Conservation (phyloP, 2,329 filamentous ascomycete species). For the Dothideomycetes sp. region DNA sequence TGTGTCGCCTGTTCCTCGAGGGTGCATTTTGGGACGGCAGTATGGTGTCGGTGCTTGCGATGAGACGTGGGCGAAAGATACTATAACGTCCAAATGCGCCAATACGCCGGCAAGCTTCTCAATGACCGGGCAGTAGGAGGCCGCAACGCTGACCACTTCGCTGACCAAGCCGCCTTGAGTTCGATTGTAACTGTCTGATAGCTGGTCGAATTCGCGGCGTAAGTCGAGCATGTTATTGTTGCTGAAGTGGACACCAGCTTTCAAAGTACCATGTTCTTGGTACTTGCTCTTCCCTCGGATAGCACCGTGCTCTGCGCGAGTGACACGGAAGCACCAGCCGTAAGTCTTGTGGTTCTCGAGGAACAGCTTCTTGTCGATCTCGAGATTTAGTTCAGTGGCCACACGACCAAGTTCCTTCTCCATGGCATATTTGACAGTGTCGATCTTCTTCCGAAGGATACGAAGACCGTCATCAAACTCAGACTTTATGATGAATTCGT, state of each 20-base stretch:
- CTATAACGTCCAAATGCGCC: slow-evolving; percentile 88
- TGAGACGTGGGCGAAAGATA: slow-evolving; percentile 85
- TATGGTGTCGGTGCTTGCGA: slow-evolving; percentile 89
- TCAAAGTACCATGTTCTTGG: slow-evolving; percentile 93
- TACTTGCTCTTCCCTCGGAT: slow-evolving; percentile 88
- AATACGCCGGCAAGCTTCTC: slow-evolving; percentile 81
- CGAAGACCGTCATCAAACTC: slow-evolving; percentile 87
- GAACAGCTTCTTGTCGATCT: slow-evolving; percentile 97
- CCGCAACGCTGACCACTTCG: slow-evolving; percentile 86
- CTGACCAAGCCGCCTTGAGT: slow-evolving; percentile 84
- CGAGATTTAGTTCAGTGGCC: slow-evolving; percentile 73
- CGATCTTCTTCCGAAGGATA: slow-evolving; percentile 82
- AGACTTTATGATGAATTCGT: slow-evolving; percentile 98
- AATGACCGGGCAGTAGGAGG: slow-evolving; percentile 87
- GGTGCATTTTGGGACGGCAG: slow-evolving; percentile 80
- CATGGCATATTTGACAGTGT: slow-evolving; percentile 74
- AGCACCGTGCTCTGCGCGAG: slow-evolving; percentile 77
- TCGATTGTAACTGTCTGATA: slow-evolving; percentile 88
- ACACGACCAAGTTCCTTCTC: slow-evolving; percentile 67
- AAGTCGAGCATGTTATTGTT: slow-evolving; percentile 69
- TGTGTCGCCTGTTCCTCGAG: slow-evolving; percentile 77
- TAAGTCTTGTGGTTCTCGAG: slow-evolving; percentile 93
- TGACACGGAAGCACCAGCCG: slow-evolving; percentile 92
- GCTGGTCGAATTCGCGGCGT: slow-evolving; percentile 84
- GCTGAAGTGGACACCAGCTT: slow-evolving; percentile 98